Evolutionary conservation across 441 rosid species (phyloP).

Genomic region (Eruca vesicaria): DNA sequence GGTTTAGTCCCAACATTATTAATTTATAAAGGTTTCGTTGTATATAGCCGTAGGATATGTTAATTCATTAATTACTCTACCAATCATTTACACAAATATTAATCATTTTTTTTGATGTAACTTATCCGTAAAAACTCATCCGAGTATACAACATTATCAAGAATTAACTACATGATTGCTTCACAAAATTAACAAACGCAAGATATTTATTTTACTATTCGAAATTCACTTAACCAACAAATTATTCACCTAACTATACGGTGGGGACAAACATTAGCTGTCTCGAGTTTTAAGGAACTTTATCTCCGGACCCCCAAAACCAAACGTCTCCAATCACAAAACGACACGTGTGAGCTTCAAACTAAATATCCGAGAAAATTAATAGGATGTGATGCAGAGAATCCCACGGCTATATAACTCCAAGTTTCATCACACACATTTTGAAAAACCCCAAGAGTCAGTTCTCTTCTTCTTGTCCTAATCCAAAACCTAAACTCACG

Average conservation of each 20-base stretch:
- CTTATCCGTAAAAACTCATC: neutral
- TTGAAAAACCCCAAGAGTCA: neutral
- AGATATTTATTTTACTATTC: neutral
- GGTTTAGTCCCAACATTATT: no score
- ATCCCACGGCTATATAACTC: constrained; percentile 21
- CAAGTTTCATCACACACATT: neutral
- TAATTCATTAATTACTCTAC: neutral
- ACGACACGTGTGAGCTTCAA: neutral
- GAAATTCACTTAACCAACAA: constrained; percentile 5
- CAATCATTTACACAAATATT: neutral
- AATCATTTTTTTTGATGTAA: neutral
- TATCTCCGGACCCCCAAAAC: neutral
- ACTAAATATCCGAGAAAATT: neutral
- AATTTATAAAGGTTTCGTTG: no score
- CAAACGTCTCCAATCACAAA: neutral
- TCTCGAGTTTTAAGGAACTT: constrained; percentile 12
- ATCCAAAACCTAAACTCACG: neutral
- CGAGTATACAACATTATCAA: neutral
- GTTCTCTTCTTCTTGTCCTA: neutral
- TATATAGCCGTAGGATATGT: no score
- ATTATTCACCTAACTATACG: constrained; percentile 7
- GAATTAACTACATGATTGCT: no score
- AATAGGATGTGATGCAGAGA: constrained; percentile 13
- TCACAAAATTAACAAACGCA: neutral
- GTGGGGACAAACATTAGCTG: constrained; percentile 23